phyloP scores from a whole-genome alignment of 345 rosid species.

The Brassica incana region DNA sequence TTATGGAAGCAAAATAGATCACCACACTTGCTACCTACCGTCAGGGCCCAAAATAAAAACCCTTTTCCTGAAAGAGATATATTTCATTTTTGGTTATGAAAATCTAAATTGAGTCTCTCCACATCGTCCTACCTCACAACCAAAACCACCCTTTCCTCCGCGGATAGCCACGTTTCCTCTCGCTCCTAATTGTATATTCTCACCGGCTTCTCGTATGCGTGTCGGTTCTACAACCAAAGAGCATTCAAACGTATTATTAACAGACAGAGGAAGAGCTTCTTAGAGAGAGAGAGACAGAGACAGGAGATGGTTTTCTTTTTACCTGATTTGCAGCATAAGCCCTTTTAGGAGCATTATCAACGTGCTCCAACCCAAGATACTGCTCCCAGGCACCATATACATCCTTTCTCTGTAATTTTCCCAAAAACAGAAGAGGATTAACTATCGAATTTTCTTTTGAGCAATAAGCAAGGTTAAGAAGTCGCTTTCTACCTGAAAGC shows the following conservation, averaged over 20 bases:
- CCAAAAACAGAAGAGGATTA: background rate
- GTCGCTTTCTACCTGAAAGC: constrained; percentile 66
- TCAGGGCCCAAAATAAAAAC: constrained; percentile 38
- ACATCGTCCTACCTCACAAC: constrained; percentile 31
- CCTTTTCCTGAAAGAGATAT: constrained; percentile 22
- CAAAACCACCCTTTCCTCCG: constrained; percentile 29
- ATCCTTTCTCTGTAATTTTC: constrained; percentile 53
- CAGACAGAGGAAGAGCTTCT: background rate
- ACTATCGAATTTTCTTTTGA: background rate
- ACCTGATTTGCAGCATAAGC: constrained; percentile 83
- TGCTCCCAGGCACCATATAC: constrained; percentile 91
- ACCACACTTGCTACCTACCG: constrained; percentile 31
- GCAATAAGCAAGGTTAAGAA: background rate
- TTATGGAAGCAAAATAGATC: constrained; percentile 20
- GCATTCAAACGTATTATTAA: constrained; percentile 1
- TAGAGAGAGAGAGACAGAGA: background rate
- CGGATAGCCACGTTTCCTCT: constrained; percentile 8
- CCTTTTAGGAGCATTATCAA: constrained; percentile 80
- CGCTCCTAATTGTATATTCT: constrained; percentile 39
- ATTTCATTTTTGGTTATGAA: constrained; percentile 14
- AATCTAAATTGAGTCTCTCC: constrained; percentile 25
- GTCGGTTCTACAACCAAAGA: constrained; percentile 38
- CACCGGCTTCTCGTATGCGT: constrained; percentile 41
- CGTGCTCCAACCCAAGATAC: constrained; percentile 90
- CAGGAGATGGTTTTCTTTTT: background rate